phyloP scores from a whole-genome alignment of 2,329 filamentous ascomycete genomes.

The Pyrenophora seminiperda region DNA sequence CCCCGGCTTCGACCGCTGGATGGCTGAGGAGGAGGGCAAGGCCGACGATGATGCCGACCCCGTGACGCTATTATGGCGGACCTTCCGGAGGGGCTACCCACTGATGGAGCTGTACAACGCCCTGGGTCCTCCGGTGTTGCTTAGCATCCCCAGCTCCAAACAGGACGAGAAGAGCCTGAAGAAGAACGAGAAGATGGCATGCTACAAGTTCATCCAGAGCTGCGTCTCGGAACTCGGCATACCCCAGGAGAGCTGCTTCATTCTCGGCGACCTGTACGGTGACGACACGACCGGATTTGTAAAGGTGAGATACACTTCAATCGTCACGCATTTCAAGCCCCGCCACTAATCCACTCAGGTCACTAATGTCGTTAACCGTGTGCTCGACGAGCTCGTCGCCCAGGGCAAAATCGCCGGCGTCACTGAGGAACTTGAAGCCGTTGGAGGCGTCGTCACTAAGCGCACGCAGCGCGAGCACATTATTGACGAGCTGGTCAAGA shows the following conservation, averaged over 20 bases:
- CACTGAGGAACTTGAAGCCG: conserved; percentile 58
- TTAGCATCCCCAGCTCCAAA: conserved; percentile 69
- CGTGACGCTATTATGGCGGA: conserved; percentile 88
- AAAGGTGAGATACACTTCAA: conserved; percentile 63
- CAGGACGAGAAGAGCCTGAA: conserved; percentile 61
- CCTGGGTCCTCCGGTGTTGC: conserved; percentile 69
- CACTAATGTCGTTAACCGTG: conserved; percentile 87
- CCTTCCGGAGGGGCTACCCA: conserved; percentile 81
- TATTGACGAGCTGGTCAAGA: conserved; percentile 88
- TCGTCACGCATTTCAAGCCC: background rate
- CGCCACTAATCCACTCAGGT: conserved; percentile 59
- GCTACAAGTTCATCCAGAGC: conserved; percentile 90
- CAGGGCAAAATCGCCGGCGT: conserved; percentile 67
- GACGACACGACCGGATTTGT: conserved; percentile 97
- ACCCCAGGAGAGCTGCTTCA: conserved; percentile 81
- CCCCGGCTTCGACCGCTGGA: conserved; percentile 77
- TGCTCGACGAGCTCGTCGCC: conserved; percentile 83
- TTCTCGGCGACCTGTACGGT: conserved; percentile 87
- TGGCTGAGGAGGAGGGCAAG: conserved; percentile 73
- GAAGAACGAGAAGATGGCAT: conserved; percentile 83
- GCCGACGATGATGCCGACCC: conserved; percentile 74
- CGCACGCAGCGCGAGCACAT: conserved; percentile 83
- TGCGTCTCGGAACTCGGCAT: conserved; percentile 84
- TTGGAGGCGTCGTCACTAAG: conserved; percentile 52
- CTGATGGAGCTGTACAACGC: conserved; percentile 89